Evolutionary conservation across 2,329 filamentous ascomycete genomes (phyloP).

Genomic region (Colletotrichum tabaci): DNA sequence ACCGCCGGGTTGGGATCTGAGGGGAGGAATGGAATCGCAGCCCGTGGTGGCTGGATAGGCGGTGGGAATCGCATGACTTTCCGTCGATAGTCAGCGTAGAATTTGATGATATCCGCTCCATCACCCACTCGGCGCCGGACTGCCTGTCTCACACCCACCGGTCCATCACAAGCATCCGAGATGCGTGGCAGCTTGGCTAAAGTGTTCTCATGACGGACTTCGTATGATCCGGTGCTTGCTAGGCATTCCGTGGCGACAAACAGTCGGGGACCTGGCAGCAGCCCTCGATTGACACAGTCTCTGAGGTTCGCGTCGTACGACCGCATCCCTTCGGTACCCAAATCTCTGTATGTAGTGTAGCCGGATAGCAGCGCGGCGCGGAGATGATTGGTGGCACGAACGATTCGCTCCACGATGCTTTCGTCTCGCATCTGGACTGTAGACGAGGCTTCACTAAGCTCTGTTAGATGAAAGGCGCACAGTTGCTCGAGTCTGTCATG

Average conservation of each 20-base stretch:
- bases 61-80: slow-evolving; percentile 60
- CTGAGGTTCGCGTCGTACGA: slow-evolving; percentile 66
- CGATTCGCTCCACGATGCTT: slow-evolving; percentile 68
- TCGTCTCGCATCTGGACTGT: slow-evolving; percentile 70
- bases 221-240: slow-evolving; percentile 65
- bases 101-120: slow-evolving; percentile 66
- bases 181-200: slow-evolving; percentile 47
- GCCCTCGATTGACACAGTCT: slow-evolving; percentile 67
- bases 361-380: slow-evolving; percentile 68
- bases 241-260: slow-evolving; percentile 69
- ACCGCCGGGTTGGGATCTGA: slow-evolving; percentile 57
- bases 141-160: slow-evolving; percentile 60
- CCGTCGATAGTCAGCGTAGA: slow-evolving; percentile 66
- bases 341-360: slow-evolving; percentile 72
- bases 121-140: slow-evolving; percentile 63
- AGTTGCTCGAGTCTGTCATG: too few relatives aligned
- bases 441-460: slow-evolving; percentile 32
- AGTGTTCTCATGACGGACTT: slow-evolving; percentile 63
- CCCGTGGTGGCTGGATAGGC: slow-evolving; percentile 37
- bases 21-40: slow-evolving; percentile 47
- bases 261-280: slow-evolving; percentile 68
- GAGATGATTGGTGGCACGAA: slow-evolving; percentile 68
- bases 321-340: slow-evolving; percentile 67
- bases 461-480: slow-evolving; percentile 4
- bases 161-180: slow-evolving; percentile 63